Base-by-base conservation (phyloP, 2,329 filamentous ascomycete species). In the Neonectria magnoliae region DNA sequence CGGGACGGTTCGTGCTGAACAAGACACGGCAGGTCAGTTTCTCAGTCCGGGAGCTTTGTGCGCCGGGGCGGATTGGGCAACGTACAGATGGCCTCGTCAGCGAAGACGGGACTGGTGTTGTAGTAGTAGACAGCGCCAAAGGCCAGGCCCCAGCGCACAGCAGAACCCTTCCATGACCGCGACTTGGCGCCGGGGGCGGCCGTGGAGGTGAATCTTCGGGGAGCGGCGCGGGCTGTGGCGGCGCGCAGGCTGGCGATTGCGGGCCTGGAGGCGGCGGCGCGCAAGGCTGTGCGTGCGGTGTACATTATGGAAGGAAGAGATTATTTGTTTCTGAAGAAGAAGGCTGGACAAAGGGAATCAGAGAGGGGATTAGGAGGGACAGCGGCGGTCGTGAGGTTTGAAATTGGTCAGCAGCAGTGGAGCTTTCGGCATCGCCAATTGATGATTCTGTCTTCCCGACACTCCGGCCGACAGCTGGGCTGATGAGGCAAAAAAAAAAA, bases 61-160 rank as follows among this genome's bases (percentile, higher is more conserved):
- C 36, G 42, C 22, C 41, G 10, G 20, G 25, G 27, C 14, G 50
- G 31, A 59, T 57, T 53, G 44, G 29, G 3, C 27, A 13, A 81
- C 91, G 71, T 86, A 97, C 94, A 86, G 72, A 87, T 81, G 38
- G 90, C 87, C 79, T 97, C 91, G 74, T 98, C 93, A 16, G 94
- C 92, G 79, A 98, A 98, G 22, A 93, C 84, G 58, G 90, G 87
- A 75, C 91, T 95, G 8, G 94, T 98, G 83, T 94, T 97, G 80
- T 98, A 99, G 81, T 93, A 98, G 82, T 98, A 99, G 54, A 98
- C 82, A 50, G 91, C 89, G 20, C 87, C 93, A 64, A 84, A 85
- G 0, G 93, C 94, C 60, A 96, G 77, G 69, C 89, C 93, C 88
- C 93, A 91, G 82, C 95, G 87, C 73, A 88, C 78, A 4, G 85